Base-by-base conservation (phyloP, 805 yeast species). In the Ogataea neopini region DNA sequence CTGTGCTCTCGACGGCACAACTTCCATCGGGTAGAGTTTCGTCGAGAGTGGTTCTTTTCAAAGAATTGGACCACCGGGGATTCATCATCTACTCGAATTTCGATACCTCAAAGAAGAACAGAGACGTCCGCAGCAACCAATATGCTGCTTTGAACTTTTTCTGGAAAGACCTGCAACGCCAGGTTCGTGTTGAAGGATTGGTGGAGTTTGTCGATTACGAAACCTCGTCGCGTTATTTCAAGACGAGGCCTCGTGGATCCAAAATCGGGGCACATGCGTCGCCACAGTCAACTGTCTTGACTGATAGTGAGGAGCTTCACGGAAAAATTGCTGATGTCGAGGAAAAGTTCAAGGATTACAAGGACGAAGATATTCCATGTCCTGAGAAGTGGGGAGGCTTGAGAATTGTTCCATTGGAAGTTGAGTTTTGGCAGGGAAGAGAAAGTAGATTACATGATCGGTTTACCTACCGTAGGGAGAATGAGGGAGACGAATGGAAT, bases 351-450 rank as follows among this genome's bases (percentile, higher is more conserved):
- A 78, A 81, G 52, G 81, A 75, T 34, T 32, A 52, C 7, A 53
- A 55, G 32, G 85, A 77, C 44, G 79, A 79, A 29, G 81, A 83
- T 32, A 81, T 94, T 37, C 95, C 96, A 23, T 86, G 96, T 54
- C 99, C 99, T 13, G 91, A 87, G 29, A 84, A 73, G 64, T 94
- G 99, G 99, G 99, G 98, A 45, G 99, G 99, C 0, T 64, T 94
- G 42, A 77, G 96, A 61, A 75, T 94, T 14, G 81, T 86, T 35
- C 99, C 99, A 4, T 70, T 88, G 39, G 96, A 89, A 62, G 78
- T 92, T 55, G 99, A 94, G 70, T 94, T 92, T 63, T 94, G 98
- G 97, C 99, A 94, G 71, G 99, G 99, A 14, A 81, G 99, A 53
- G 75, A 78, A 50, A 84, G 88, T 61, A 79, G 99, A 65, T 73